phyloP scores from a whole-genome alignment of 345 rosid species.

The Citrus medica region DNA sequence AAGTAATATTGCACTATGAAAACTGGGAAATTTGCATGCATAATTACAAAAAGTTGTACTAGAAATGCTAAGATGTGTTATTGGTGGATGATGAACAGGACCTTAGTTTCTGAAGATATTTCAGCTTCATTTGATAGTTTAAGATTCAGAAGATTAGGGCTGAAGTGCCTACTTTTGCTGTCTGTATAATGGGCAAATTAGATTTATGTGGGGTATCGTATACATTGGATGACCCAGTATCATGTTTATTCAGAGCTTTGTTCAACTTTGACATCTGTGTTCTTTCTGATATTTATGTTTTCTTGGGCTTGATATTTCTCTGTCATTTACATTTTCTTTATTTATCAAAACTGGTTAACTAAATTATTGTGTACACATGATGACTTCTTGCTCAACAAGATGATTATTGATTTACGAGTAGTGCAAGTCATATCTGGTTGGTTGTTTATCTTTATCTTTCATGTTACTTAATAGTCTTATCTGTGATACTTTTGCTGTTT shows the following conservation, averaged over 20 bases:
- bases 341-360: background rate
- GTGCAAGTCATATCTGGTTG: background rate
- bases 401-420: background rate
- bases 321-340: background rate
- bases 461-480: background rate
- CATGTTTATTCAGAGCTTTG: background rate
- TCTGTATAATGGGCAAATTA: background rate
- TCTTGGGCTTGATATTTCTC: background rate
- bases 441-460: background rate
- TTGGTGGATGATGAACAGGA: background rate
- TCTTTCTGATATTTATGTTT: background rate
- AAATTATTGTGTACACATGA: background rate
- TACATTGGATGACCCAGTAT: background rate
- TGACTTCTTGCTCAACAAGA: background rate
- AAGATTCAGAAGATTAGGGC: background rate
- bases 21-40: background rate
- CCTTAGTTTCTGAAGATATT: background rate
- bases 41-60: background rate
- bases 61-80: background rate
- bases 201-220: background rate
- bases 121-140: background rate
- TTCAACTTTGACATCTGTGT: background rate
- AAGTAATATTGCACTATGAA: background rate
- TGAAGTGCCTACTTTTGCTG: background rate
- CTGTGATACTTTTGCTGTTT: background rate